Conservation (phyloP, 2,329 filamentous ascomycete genomes). For the Ophiostoma fasciatum region DNA sequence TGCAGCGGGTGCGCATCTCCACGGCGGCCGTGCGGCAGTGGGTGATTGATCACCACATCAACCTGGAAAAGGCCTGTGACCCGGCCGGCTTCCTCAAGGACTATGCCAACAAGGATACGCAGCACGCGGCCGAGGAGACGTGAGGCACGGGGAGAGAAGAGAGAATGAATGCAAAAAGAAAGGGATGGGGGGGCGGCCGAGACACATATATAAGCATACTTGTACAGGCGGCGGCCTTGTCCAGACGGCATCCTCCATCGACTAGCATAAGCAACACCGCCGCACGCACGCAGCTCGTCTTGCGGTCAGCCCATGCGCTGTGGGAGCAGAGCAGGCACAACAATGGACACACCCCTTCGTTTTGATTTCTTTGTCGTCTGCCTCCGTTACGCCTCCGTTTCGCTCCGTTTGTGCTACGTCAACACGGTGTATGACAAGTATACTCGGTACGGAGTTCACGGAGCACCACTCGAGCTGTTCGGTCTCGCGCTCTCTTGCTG, state of each 20-base stretch:
- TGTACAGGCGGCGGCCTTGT: no score
- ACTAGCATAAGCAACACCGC: no score
- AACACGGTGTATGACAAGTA: no score
- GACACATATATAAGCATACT: no score
- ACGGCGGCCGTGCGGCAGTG: slow-evolving; percentile 48
- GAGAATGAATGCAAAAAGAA: neutral
- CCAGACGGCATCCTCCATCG: no score
- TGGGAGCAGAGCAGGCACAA: neutral
- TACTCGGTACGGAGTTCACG: no score
- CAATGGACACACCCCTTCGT: neutral
- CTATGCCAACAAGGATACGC: slow-evolving; percentile 37
- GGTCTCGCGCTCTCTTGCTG: no score
- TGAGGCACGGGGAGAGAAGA: neutral
- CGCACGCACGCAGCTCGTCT: no score
- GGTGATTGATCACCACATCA: slow-evolving; percentile 47
- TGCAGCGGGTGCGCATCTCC: slow-evolving; percentile 35
- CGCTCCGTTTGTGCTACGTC: no score
- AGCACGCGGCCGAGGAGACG: slow-evolving; percentile 21
- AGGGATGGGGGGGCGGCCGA: neutral
- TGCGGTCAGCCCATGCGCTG: no score
- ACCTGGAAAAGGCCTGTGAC: slow-evolving; percentile 52
- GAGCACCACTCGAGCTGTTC: no score
- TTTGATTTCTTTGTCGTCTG: neutral
- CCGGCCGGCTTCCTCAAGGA: slow-evolving; percentile 59
- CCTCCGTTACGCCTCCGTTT: no score